phyloP scores from a whole-genome alignment of 306 rosid species.

The Ammopiptanthus mongolicus region DNA sequence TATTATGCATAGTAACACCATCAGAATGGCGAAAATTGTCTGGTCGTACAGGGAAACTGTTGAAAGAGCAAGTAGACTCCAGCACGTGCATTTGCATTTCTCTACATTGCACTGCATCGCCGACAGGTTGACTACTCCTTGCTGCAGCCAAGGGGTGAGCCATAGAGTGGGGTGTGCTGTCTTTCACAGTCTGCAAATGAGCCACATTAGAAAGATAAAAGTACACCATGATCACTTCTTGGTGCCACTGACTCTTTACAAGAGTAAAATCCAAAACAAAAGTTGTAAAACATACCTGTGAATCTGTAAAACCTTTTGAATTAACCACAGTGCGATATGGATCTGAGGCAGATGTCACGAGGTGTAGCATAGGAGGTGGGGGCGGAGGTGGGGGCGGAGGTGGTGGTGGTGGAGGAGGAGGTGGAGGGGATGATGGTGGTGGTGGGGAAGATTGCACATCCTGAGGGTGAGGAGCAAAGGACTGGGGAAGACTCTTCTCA shows the following conservation, averaged over 20 bases:
- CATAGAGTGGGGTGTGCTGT: constrained; percentile 32
- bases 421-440: constrained; percentile 70
- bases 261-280: not conserved
- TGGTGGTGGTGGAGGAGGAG: constrained; percentile 48
- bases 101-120: constrained; percentile 53
- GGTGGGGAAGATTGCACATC: constrained; percentile 67
- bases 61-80: constrained; percentile 50
- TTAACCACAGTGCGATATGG: constrained; percentile 38
- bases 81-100: constrained; percentile 54
- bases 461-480: constrained; percentile 51
- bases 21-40: constrained; percentile 46
- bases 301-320: constrained; percentile 46
- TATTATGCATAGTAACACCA: constrained; percentile 38
- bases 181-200: constrained; percentile 47
- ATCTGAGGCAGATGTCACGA: constrained; percentile 36
- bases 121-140: constrained; percentile 45
- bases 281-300: constrained; percentile 42
- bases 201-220: constrained; percentile 23
- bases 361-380: constrained; percentile 35
- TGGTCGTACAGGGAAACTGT: constrained; percentile 40
- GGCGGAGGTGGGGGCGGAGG: constrained; percentile 34
- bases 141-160: constrained; percentile 52
- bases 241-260: not conserved
- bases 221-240: not conserved
- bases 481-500: constrained; percentile 37